phyloP scores from a whole-genome alignment of 202 grass and related monocot genomes.

The Elaeis oleifera region DNA sequence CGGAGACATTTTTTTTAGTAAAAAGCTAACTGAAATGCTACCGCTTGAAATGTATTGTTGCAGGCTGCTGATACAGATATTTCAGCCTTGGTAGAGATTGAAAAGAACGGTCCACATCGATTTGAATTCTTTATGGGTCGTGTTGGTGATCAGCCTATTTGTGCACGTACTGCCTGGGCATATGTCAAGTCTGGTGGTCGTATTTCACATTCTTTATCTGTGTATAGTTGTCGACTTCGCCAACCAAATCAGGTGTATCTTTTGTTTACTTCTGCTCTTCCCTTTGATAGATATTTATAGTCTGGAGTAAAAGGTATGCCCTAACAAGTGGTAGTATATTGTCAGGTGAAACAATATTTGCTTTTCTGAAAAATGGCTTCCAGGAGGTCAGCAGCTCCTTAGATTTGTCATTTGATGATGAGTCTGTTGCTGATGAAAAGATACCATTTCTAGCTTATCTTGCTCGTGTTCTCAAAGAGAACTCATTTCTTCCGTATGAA shows the following conservation, averaged over 20 bases:
- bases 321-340: slow-evolving; percentile 1
- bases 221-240: slow-evolving; percentile 93
- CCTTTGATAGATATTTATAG: too few species aligned
- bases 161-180: slow-evolving; percentile 92
- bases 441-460: slow-evolving; percentile 94
- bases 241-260: slow-evolving; percentile 81
- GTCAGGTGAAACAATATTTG: slow-evolving; percentile 94
- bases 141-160: slow-evolving; percentile 87
- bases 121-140: slow-evolving; percentile 99
- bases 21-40: background rate
- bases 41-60: slow-evolving; percentile 21
- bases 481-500: slow-evolving; percentile 69
- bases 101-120: slow-evolving; percentile 90
- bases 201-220: slow-evolving; percentile 95
- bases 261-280: background rate
- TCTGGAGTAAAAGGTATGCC: background rate
- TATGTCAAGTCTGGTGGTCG: slow-evolving; percentile 89
- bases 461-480: slow-evolving; percentile 74
- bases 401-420: slow-evolving; percentile 88
- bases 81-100: slow-evolving; percentile 95
- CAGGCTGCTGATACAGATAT: slow-evolving; percentile 97
- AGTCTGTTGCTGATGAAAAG: slow-evolving; percentile 97
- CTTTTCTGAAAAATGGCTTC: slow-evolving; percentile 88
- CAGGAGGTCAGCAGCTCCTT: slow-evolving; percentile 87
- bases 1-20: background rate